Evolutionary conservation across 1,139 yeast genomes (phyloP).

Genomic region (Nakaseomyces uthaithaninus): DNA sequence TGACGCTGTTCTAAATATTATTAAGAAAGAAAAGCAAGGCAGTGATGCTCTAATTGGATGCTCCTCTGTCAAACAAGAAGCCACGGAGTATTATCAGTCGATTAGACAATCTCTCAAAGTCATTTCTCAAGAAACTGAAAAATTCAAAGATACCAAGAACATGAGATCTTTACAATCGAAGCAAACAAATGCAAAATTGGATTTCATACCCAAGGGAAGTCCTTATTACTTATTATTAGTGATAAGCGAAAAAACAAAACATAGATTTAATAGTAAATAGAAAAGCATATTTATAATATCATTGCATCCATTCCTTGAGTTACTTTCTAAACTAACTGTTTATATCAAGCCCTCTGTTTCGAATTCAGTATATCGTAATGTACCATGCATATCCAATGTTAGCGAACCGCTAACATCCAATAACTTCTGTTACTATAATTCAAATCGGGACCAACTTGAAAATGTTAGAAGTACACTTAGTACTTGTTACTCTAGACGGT

Average conservation of each 20-base stretch:
- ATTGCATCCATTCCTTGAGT: too few species aligned
- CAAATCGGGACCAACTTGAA: too few species aligned
- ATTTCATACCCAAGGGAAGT: neutral
- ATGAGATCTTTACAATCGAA: neutral
- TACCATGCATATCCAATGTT: too few species aligned
- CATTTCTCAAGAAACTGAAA: neutral
- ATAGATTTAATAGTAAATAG: neutral
- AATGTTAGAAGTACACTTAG: too few species aligned
- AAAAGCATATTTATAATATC: too few species aligned
- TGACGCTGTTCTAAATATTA: conserved; percentile 12
- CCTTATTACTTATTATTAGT: neutral
- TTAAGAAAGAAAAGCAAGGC: neutral
- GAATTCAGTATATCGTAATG: too few species aligned
- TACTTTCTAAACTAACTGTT: too few species aligned
- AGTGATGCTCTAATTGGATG: neutral
- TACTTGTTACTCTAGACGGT: too few species aligned
- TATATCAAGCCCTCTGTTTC: too few species aligned
- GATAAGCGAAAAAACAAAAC: neutral
- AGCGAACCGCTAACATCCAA: too few species aligned
- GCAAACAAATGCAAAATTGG: neutral
- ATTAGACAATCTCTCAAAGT: neutral
- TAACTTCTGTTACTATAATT: too few species aligned
- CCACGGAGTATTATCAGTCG: neutral
- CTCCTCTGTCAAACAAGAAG: neutral
- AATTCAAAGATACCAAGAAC: neutral